These are phyloP conservation scores for Eimeria necatrix DNA, from an alignment of 169 alveolate genomes.

Conservation along the genomic window DNA sequence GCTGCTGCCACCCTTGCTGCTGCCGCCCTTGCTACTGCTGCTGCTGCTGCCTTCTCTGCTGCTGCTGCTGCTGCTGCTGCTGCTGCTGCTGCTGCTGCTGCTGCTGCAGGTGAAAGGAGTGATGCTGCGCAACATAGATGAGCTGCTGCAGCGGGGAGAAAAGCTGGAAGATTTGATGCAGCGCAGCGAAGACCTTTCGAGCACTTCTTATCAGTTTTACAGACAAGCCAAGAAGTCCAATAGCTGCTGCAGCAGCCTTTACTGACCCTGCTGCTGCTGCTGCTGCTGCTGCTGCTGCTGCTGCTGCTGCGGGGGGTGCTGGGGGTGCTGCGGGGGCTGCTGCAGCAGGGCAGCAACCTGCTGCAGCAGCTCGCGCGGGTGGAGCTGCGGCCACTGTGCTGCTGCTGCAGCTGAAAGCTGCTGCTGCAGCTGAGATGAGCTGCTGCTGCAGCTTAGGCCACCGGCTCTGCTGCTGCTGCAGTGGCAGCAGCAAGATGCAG, in stretches of 20 bases:
- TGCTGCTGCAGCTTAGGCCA: not conserved
- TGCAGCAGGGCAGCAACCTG: not conserved
- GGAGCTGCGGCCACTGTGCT: too few relatives aligned
- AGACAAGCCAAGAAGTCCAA: conserved; percentile 94
- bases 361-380: not conserved
- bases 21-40: not conserved
- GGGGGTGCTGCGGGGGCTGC: too few relatives aligned
- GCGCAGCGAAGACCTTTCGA: conserved; percentile 92
- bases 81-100: not conserved
- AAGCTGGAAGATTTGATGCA: conserved; percentile 96
- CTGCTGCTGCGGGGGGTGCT: not conserved
- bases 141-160: conserved; percentile 96
- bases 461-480: too few relatives aligned
- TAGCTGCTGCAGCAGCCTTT: conserved; percentile 94
- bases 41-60: too few relatives aligned
- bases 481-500: too few relatives aligned
- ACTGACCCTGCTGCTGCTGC: conserved; percentile 31
- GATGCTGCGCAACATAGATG: conserved; percentile 89
- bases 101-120: conserved; percentile 84
- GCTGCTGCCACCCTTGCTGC: not conserved
- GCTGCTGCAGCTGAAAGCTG: too few relatives aligned
- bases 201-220: conserved; percentile 89
- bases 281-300: not conserved
- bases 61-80: too few relatives aligned
- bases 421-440: not conserved